phyloP scores from a whole-genome alignment of 805 yeast species.

The Ogataea polymorpha region DNA sequence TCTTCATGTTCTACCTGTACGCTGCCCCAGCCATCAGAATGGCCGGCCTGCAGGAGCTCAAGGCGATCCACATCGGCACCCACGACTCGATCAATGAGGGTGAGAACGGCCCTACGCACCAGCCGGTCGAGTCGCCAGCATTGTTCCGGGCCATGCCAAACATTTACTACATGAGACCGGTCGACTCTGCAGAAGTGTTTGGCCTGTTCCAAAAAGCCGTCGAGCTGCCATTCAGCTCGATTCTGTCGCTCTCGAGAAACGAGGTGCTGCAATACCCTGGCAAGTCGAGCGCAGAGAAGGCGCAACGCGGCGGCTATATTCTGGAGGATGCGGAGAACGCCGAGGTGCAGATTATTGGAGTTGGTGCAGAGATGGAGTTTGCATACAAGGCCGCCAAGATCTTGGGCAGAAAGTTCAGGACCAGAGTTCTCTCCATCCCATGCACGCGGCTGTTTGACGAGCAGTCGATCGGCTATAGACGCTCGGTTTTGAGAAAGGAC shows the following conservation, averaged over 20 bases:
- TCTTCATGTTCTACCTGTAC: conserved; percentile 87
- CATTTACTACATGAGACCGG: conserved; percentile 85
- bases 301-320: conserved; percentile 92
- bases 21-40: conserved; percentile 88
- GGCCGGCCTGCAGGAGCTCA: conserved; percentile 78
- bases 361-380: conserved; percentile 92
- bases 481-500: conserved; percentile 82
- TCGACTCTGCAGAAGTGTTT: conserved; percentile 85
- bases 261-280: conserved; percentile 92
- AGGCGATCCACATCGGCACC: conserved; percentile 83
- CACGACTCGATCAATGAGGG: conserved; percentile 90
- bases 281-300: conserved; percentile 79
- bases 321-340: conserved; percentile 57
- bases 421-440: conserved; percentile 86
- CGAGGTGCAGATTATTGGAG: conserved; percentile 68
- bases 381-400: conserved; percentile 79
- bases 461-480: conserved; percentile 77
- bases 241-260: conserved; percentile 80
- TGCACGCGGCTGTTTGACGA: conserved; percentile 85
- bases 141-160: conserved; percentile 78
- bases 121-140: conserved; percentile 77
- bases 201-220: conserved; percentile 75
- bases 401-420: conserved; percentile 56
- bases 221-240: conserved; percentile 55
- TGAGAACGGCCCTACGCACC: conserved; percentile 93